These are phyloP conservation scores for Baorangia bicolor DNA, from an alignment of 768 basidiomycete species.

Conservation along the genomic window DNA sequence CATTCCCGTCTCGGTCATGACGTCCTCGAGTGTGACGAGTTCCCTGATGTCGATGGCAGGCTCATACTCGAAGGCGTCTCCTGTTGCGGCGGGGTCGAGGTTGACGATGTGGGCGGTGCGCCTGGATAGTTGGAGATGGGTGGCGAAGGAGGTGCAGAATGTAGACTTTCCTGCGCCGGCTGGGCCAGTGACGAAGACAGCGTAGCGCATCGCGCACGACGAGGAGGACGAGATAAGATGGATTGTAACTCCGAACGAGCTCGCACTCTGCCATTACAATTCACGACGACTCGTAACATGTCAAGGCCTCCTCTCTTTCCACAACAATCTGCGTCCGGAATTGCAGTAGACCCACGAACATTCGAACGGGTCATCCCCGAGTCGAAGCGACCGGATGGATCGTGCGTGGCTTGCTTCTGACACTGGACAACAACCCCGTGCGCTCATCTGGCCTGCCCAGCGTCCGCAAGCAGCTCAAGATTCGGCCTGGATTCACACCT, in stretches of 20 bases:
- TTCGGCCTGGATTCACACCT: slow-evolving; percentile 91
- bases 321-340: slow-evolving; percentile 69
- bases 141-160: slow-evolving; percentile 83
- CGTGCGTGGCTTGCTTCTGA: slow-evolving; percentile 45
- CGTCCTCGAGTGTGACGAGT: slow-evolving; percentile 88
- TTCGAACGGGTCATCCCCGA: slow-evolving; percentile 88
- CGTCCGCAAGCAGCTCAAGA: slow-evolving; percentile 82
- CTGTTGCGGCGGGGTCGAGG: slow-evolving; percentile 90
- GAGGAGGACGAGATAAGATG: slow-evolving; percentile 12
- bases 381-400: slow-evolving; percentile 78
- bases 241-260: slow-evolving; percentile 32
- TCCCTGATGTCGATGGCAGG: slow-evolving; percentile 94
- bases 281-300: slow-evolving; percentile 41
- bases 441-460: slow-evolving; percentile 39
- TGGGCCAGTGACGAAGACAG: slow-evolving; percentile 89
- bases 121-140: slow-evolving; percentile 80
- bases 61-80: slow-evolving; percentile 86
- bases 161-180: slow-evolving; percentile 98
- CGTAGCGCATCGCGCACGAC: slow-evolving; percentile 68
- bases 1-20: slow-evolving; percentile 92
- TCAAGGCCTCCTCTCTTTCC: slow-evolving; percentile 77
- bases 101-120: slow-evolving; percentile 92
- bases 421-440: slow-evolving; percentile 1
- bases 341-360: slow-evolving; percentile 81
- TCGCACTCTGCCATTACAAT: slow-evolving; percentile 10